These are phyloP conservation scores for Atalantia buxifolia DNA, from an alignment of 345 rosid genomes.

Conservation along the genomic window DNA sequence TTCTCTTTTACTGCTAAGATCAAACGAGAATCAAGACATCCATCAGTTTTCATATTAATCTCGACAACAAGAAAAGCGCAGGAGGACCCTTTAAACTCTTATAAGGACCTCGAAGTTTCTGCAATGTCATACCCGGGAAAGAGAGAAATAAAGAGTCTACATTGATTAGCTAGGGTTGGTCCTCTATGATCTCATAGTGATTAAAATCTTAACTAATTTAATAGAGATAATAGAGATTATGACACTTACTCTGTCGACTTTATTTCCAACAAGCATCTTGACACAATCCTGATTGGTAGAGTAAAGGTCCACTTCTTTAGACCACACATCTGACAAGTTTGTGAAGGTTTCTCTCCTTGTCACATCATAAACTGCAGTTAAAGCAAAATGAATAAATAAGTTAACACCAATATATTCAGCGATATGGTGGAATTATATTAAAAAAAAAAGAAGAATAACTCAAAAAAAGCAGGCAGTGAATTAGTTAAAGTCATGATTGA, in stretches of 20 bases:
- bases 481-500: not conserved
- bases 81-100: not conserved
- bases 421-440: not conserved
- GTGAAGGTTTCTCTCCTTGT: conserved; percentile 86
- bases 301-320: conserved; percentile 85
- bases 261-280: conserved; percentile 94
- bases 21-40: not conserved
- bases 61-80: not conserved
- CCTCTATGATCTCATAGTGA: not conserved
- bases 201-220: not conserved
- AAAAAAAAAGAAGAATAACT: not conserved
- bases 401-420: not conserved
- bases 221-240: not conserved
- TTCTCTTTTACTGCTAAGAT: not conserved
- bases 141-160: not conserved
- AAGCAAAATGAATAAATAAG: conserved; percentile 7
- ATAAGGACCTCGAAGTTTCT: not conserved
- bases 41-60: not conserved
- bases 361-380: conserved; percentile 77
- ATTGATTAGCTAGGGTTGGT: not conserved
- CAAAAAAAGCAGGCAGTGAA: not conserved
- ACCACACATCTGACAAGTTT: conserved; percentile 86
- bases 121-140: not conserved
- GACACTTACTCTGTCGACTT: conserved; percentile 77
- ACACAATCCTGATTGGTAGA: conserved; percentile 79